phyloP scores from a whole-genome alignment of 1,284 basidiomycete genomes.

The Ustilago lituana region DNA sequence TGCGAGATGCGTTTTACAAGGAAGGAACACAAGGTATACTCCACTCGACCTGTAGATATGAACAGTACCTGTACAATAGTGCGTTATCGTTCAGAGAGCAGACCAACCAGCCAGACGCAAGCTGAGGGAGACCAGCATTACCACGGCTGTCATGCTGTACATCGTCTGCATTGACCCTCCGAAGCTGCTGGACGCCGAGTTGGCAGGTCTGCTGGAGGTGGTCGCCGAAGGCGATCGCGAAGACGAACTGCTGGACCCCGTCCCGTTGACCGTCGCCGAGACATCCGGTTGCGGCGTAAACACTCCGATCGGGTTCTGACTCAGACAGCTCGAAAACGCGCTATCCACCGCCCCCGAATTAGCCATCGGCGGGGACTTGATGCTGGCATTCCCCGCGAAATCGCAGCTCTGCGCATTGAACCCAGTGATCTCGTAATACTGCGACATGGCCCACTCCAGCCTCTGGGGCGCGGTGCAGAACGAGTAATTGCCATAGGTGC shows the following conservation, averaged over 20 bases:
- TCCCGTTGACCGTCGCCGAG: background rate
- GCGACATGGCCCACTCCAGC: slow-evolving; percentile 76
- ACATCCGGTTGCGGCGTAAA: slow-evolving; percentile 15
- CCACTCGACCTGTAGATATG: too few relatives aligned
- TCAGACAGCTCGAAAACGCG: slow-evolving; percentile 77
- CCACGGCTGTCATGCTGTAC: too few relatives aligned
- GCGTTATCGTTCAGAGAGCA: too few relatives aligned
- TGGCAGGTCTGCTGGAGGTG: background rate
- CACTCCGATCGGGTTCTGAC: slow-evolving; percentile 72
- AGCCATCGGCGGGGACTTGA: slow-evolving; percentile 73
- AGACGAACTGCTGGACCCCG: background rate
- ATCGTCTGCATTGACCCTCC: too few relatives aligned
- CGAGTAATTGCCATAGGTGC: slow-evolving; percentile 79
- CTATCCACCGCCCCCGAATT: slow-evolving; percentile 72
- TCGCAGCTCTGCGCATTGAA: slow-evolving; percentile 73
- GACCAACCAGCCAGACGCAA: too few relatives aligned
- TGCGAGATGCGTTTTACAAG: too few relatives aligned
- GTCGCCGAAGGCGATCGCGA: background rate
- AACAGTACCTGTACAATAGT: too few relatives aligned
- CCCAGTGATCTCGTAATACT: slow-evolving; percentile 78
- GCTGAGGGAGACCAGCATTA: too few relatives aligned
- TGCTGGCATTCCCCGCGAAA: slow-evolving; percentile 84
- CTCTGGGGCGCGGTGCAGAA: slow-evolving; percentile 78
- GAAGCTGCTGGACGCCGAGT: background rate
- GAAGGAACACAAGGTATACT: too few relatives aligned